Evolutionary conservation across 768 basidiomycete species (phyloP).

Genomic region (Glaciozyma martinii): DNA sequence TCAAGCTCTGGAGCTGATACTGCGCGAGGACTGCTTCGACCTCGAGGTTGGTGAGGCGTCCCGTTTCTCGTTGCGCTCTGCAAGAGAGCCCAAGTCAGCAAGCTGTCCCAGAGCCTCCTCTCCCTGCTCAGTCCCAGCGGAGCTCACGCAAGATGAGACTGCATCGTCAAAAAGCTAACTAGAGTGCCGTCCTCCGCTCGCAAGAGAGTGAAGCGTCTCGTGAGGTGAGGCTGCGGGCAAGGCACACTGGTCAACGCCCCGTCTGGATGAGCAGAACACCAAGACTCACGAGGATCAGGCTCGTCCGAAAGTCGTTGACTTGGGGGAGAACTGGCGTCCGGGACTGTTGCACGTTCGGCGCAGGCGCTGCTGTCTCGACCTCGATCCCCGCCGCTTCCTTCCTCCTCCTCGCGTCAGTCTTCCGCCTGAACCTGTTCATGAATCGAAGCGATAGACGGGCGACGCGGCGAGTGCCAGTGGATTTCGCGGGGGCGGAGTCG

Average conservation of each 20-base stretch:
- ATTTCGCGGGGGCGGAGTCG: too few species aligned
- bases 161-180: slow-evolving; percentile 24
- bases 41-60: slow-evolving; percentile 25
- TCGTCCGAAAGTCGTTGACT: slow-evolving; percentile 24
- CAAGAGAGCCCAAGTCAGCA: neutral
- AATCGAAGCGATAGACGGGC: neutral
- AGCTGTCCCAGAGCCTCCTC: neutral
- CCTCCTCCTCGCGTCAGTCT: neutral
- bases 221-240: slow-evolving; percentile 21
- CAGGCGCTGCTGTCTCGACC: too few species aligned
- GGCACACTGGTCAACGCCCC: neutral
- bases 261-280: neutral
- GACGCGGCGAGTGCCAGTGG: too few species aligned
- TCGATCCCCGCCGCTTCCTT: neutral
- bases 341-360: neutral
- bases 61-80: slow-evolving; percentile 31
- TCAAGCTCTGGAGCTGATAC: slow-evolving; percentile 25
- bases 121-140: too few species aligned
- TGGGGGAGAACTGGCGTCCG: slow-evolving; percentile 12
- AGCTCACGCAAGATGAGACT: slow-evolving; percentile 28
- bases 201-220: slow-evolving; percentile 30
- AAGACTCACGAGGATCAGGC: slow-evolving; percentile 23
- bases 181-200: slow-evolving; percentile 28
- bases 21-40: slow-evolving; percentile 29
- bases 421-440: slow-evolving; percentile 7